Percentiles rank a stretch among this genome's conserved stretches.
These are phyloP conservation scores for Euptelea pleiosperma DNA, from an alignment of 164 flowering plant genomes.

Conservation along the genomic window DNA sequence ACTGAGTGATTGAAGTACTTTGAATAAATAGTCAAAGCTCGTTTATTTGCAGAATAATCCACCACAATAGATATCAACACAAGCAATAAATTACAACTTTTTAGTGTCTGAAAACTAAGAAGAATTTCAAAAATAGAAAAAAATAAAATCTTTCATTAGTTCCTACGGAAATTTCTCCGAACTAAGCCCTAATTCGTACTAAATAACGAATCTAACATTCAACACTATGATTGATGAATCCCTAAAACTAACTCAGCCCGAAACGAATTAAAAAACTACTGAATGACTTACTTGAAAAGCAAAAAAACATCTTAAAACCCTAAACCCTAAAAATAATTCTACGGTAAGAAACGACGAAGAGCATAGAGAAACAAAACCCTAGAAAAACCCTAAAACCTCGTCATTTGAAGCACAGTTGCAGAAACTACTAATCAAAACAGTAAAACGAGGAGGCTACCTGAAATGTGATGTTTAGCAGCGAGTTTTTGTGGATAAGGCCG, in stretches of 20 bases:
- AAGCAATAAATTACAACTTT: too few relatives aligned
- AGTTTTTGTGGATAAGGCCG: constrained; percentile 18
- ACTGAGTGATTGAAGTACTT: too few relatives aligned
- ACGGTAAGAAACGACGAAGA: too few relatives aligned
- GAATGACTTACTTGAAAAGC: not conserved
- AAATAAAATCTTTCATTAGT: not conserved
- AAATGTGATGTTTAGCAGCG: too few relatives aligned
- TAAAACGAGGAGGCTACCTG: not conserved
- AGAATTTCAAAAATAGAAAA: too few relatives aligned
- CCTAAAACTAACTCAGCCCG: too few relatives aligned
- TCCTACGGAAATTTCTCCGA: not conserved
- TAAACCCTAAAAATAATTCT: not conserved
- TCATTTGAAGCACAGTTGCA: not conserved
- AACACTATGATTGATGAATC: too few relatives aligned
- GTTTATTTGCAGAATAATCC: not conserved
- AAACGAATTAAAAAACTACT: not conserved
- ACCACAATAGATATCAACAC: too few relatives aligned
- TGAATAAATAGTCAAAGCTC: too few relatives aligned
- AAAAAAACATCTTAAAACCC: not conserved
- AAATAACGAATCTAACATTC: not conserved
- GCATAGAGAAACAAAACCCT: not conserved
- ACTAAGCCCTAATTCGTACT: not conserved
- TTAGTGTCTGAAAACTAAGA: not conserved
- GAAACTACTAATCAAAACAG: not conserved
- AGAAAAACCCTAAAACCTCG: not conserved